phyloP scores from a whole-genome alignment of 2,329 filamentous ascomycete genomes.

The Sporothrix humicola region DNA sequence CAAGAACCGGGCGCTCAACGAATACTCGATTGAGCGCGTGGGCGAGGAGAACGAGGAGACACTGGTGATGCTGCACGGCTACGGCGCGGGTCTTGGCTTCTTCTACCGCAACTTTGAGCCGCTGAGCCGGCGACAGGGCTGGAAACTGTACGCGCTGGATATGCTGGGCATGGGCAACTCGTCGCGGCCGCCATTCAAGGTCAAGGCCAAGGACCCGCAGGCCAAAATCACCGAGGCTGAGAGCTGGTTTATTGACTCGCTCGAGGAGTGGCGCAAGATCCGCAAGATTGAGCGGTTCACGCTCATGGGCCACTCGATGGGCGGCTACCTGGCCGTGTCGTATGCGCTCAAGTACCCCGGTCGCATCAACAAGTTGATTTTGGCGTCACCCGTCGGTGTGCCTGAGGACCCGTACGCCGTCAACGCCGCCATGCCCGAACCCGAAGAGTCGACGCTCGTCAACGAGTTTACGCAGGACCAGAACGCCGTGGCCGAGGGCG shows the following conservation, averaged over 20 bases:
- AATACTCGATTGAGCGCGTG: constrained; percentile 86
- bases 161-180: constrained; percentile 95
- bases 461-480: constrained; percentile 84
- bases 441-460: constrained; percentile 71
- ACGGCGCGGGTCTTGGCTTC: constrained; percentile 93
- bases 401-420: constrained; percentile 93
- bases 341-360: constrained; percentile 98
- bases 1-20: constrained; percentile 86
- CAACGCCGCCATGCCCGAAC: constrained; percentile 78
- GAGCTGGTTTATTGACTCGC: constrained; percentile 91
- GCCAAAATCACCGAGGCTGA: constrained; percentile 88
- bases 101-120: constrained; percentile 98
- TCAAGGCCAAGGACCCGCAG: constrained; percentile 81
- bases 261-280: constrained; percentile 93
- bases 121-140: constrained; percentile 76
- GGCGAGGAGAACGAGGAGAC: constrained; percentile 82
- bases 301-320: constrained; percentile 87
- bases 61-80: constrained; percentile 94
- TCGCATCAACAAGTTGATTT: constrained; percentile 90
- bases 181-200: constrained; percentile 79
- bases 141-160: constrained; percentile 93
- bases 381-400: constrained; percentile 92
- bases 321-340: constrained; percentile 91
- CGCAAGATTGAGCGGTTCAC: constrained; percentile 93
- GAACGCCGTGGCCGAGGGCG: constrained; percentile 51